Conservation (phyloP, 169 alveolate genomes). For the Pseudocohnilembus persalinus region DNA sequence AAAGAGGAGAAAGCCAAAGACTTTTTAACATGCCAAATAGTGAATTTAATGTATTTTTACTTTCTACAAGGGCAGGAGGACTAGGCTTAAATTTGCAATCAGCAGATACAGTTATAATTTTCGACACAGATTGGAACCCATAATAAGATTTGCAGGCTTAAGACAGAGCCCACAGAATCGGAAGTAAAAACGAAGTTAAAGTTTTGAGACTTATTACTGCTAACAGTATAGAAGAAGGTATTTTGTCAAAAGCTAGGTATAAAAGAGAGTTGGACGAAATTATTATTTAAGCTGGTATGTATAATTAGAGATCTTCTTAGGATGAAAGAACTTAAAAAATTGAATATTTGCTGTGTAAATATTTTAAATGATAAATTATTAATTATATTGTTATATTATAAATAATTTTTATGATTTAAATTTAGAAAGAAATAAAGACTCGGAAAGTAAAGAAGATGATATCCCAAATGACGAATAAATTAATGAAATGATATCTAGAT, state of each 20-base stretch:
- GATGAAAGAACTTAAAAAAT: slow-evolving; percentile 84
- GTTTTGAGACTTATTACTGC: slow-evolving; percentile 87
- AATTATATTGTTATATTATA: slow-evolving; percentile 82
- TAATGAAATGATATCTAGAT: slow-evolving; percentile 83
- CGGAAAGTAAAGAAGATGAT: slow-evolving; percentile 78
- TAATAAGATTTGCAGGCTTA: slow-evolving; percentile 95
- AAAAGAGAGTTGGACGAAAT: slow-evolving; percentile 91
- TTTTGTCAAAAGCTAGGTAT: slow-evolving; percentile 89
- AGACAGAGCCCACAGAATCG: slow-evolving; percentile 96
- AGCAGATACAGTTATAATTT: slow-evolving; percentile 97
- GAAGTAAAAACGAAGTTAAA: slow-evolving; percentile 92
- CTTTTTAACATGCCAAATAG: slow-evolving; percentile 78
- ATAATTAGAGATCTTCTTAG: slow-evolving; percentile 85
- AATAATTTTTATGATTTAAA: slow-evolving; percentile 79
- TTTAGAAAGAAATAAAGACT: slow-evolving; percentile 78
- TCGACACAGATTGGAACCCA: slow-evolving; percentile 96
- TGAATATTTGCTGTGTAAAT: slow-evolving; percentile 81
- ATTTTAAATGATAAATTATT: slow-evolving; percentile 91
- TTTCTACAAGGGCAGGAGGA: slow-evolving; percentile 99
- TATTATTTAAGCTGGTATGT: slow-evolving; percentile 93
- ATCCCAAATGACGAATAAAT: slow-evolving; percentile 81
- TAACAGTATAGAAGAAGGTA: slow-evolving; percentile 90
- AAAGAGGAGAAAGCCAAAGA: slow-evolving; percentile 86
- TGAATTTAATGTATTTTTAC: slow-evolving; percentile 90
- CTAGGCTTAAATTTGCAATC: slow-evolving; percentile 97